Base-by-base conservation (phyloP, 148 eudicot species). In the Polygonum aviculare region DNA sequence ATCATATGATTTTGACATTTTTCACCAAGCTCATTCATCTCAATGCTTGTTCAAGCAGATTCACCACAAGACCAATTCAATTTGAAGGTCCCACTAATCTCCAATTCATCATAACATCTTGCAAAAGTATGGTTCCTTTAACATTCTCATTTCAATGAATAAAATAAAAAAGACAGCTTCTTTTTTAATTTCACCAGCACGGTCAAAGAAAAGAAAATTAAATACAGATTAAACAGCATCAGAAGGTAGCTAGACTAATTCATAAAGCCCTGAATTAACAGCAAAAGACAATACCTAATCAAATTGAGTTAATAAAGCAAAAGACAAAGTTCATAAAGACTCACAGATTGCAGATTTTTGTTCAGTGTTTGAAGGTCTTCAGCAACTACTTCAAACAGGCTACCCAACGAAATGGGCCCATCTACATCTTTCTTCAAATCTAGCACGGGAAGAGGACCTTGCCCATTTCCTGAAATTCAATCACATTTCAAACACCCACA, bases 351-450 rank as follows among this genome's bases (percentile, higher is more conserved):
- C 49, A 93, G 79, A 82, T 93, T 93, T 78, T 90, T 93, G 86
- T 93, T 90, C 77, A 93, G 80, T 40, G 86, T 85, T 33, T 74
- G 80, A 4, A 93, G 91, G 72, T 93, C 95, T 65, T 93, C 97
- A 81, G 93, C 84, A 84, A 93, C 95, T 62, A 87, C 87, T 85
- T 93, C 93, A 84, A 93, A 90, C 78, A 93, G 75, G 81, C 83
- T 81, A 15, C 85, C 55, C 65, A 86, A 14, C 19, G 88, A 83
- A 75, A 86, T 78, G 4, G 85, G 82, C 71, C 80, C 81, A 49
- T 71, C 82, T 22, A 55, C 73, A 55, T 81, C 88, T 77, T 80
- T 82, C 74, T 86, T 86, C 78, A 81, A 84, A 55, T 87, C 89
- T 75, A 90, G 72, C 57, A 87, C 84, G 12, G 86, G 78, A 26